Evolutionary conservation across 1,139 yeast species (phyloP).

Genomic region (Nakaseomyces glabratus): DNA sequence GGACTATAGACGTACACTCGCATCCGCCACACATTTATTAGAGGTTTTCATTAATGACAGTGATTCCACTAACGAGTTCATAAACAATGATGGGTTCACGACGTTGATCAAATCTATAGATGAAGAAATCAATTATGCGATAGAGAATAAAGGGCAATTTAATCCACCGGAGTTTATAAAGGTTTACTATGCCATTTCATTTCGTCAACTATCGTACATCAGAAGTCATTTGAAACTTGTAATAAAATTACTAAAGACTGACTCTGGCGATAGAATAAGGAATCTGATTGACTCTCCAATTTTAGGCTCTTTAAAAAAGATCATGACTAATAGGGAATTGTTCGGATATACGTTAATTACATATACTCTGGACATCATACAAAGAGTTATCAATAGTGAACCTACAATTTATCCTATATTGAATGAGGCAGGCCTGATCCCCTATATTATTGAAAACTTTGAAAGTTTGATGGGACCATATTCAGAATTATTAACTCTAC

Average conservation of each 20-base stretch:
- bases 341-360: slow-evolving; percentile 70
- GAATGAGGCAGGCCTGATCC: slow-evolving; percentile 69
- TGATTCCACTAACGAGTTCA: slow-evolving; percentile 48
- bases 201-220: slow-evolving; percentile 55
- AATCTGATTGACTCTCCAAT: slow-evolving; percentile 80
- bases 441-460: slow-evolving; percentile 52
- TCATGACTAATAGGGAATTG: slow-evolving; percentile 46
- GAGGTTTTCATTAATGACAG: slow-evolving; percentile 45
- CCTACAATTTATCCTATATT: slow-evolving; percentile 82
- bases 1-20: slow-evolving; percentile 46
- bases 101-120: slow-evolving; percentile 52
- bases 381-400: slow-evolving; percentile 75
- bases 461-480: slow-evolving; percentile 45
- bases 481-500: slow-evolving; percentile 47
- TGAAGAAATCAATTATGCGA: slow-evolving; percentile 59
- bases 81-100: slow-evolving; percentile 57
- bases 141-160: slow-evolving; percentile 46
- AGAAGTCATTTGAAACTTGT: slow-evolving; percentile 52
- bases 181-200: slow-evolving; percentile 53
- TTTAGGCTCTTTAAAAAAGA: slow-evolving; percentile 48
- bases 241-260: slow-evolving; percentile 55
- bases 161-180: slow-evolving; percentile 46
- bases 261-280: slow-evolving; percentile 76
- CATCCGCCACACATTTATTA: slow-evolving; percentile 58
- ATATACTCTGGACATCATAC: slow-evolving; percentile 55